Percentiles rank a stretch among this genome's conserved stretches.
Conservation (phyloP, 148 eudicot species). For the Amaranthus hypochondriacus region DNA sequence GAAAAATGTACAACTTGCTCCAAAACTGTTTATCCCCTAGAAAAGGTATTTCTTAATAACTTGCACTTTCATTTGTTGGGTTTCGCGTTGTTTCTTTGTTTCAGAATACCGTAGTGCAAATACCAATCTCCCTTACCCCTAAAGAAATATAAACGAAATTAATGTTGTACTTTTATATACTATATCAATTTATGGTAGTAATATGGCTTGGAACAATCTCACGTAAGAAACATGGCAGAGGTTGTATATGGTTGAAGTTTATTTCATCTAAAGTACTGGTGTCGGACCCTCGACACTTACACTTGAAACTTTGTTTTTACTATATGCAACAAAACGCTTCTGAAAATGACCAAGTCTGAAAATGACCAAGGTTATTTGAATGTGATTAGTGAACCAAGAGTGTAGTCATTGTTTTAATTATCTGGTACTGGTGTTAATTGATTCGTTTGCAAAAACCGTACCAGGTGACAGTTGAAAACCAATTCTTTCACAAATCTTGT, state of each 20-base stretch:
- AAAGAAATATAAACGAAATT: too few species aligned
- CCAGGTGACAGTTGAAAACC: constrained; percentile 87
- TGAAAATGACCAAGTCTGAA: too few species aligned
- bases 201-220: too few species aligned
- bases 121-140: too few species aligned
- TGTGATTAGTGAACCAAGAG: not conserved
- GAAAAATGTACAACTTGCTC: not conserved
- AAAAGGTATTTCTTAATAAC: not conserved
- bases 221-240: too few species aligned
- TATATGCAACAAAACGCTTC: too few species aligned
- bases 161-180: too few species aligned
- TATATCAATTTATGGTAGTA: too few species aligned
- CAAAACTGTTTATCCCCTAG: not conserved
- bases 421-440: not conserved
- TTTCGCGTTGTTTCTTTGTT: not conserved
- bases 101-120: too few species aligned
- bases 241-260: not conserved
- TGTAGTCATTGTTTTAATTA: not conserved
- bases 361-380: not conserved
- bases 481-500: constrained; percentile 72
- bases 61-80: not conserved
- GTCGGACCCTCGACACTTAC: too few species aligned
- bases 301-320: too few species aligned
- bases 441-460: constrained; percentile 6
- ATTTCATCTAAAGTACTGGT: too few species aligned